A percentile compares a stretch with the other conserved stretches of the same genome.
phyloP scores from a whole-genome alignment of 345 rosid species.

The Acer yangbiense region DNA sequence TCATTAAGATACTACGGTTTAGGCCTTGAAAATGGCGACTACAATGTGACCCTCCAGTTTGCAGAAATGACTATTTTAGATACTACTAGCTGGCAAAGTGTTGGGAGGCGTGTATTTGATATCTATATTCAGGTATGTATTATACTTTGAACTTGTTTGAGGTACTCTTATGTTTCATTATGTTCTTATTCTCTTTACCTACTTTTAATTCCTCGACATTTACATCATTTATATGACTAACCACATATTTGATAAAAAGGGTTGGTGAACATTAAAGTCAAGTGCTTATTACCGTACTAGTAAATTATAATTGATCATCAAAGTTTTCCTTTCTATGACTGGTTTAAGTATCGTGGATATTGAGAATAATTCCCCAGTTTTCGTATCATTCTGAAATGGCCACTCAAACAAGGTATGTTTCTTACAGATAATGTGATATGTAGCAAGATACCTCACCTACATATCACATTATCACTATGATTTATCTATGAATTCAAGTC shows the following conservation, averaged over 20 bases:
- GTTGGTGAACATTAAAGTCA: neutral
- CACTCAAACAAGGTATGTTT: too few relatives aligned
- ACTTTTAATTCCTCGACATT: neutral
- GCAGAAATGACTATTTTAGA: conserved; percentile 40
- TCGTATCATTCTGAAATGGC: too few relatives aligned
- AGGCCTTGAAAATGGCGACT: conserved; percentile 85
- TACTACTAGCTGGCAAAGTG: conserved; percentile 39
- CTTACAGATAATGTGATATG: too few relatives aligned
- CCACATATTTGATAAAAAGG: neutral
- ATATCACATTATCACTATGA: too few relatives aligned
- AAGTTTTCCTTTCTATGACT: neutral
- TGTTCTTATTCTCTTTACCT: neutral
- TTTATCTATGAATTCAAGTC: too few relatives aligned
- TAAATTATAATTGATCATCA: neutral
- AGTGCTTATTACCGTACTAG: neutral
- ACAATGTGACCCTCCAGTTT: conserved; percentile 53
- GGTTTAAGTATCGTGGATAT: neutral
- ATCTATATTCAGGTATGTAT: conserved; percentile 50
- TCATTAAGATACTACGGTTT: conserved; percentile 78
- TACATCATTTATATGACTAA: neutral
- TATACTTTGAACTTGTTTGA: neutral
- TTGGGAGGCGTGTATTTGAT: conserved; percentile 57
- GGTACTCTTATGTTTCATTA: neutral
- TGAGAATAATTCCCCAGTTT: too few relatives aligned
- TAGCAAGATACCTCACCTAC: neutral